Percentiles rank a stretch among this genome's conserved stretches.
Evolutionary conservation across 129 eudicot species (phyloP).

Genomic region (Flaveria brownii): DNA sequence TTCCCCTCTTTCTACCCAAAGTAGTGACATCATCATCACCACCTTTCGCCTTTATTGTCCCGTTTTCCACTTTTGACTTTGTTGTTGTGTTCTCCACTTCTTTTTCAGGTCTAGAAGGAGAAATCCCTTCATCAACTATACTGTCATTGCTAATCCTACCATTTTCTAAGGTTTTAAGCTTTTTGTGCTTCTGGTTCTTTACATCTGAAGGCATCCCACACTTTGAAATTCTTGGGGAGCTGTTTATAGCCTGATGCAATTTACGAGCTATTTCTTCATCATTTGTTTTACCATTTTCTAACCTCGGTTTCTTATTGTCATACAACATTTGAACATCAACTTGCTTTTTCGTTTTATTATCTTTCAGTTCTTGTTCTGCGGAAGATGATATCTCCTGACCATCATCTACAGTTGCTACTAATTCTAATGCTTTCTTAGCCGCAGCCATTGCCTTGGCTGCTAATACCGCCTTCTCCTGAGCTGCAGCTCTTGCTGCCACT

Average conservation of each 20-base stretch:
- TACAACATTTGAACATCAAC: slow-evolving; percentile 64
- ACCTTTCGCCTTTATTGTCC: slow-evolving; percentile 37
- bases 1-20: slow-evolving; percentile 72
- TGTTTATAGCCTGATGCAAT: slow-evolving; percentile 65
- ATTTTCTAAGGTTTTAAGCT: slow-evolving; percentile 49
- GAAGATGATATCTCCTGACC: slow-evolving; percentile 30
- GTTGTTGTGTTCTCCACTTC: slow-evolving; percentile 41
- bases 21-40: slow-evolving; percentile 50
- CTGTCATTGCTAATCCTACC: slow-evolving; percentile 48
- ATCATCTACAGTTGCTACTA: slow-evolving; percentile 47
- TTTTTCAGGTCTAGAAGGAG: slow-evolving; percentile 31
- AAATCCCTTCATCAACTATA: slow-evolving; percentile 27
- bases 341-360: slow-evolving; percentile 65
- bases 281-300: slow-evolving; percentile 40
- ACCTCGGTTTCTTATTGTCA: slow-evolving; percentile 44
- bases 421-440: slow-evolving; percentile 80
- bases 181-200: slow-evolving; percentile 59
- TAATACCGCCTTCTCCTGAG: slow-evolving; percentile 72
- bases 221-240: slow-evolving; percentile 82
- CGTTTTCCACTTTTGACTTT: slow-evolving; percentile 34
- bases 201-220: slow-evolving; percentile 44
- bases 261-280: slow-evolving; percentile 85
- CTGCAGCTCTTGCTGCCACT: slow-evolving; percentile 63
- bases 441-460: slow-evolving; percentile 85
- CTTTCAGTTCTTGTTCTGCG: slow-evolving; percentile 42